Base-by-base conservation (phyloP, 2,329 filamentous ascomycete species). In the Venturia nashicola region DNA sequence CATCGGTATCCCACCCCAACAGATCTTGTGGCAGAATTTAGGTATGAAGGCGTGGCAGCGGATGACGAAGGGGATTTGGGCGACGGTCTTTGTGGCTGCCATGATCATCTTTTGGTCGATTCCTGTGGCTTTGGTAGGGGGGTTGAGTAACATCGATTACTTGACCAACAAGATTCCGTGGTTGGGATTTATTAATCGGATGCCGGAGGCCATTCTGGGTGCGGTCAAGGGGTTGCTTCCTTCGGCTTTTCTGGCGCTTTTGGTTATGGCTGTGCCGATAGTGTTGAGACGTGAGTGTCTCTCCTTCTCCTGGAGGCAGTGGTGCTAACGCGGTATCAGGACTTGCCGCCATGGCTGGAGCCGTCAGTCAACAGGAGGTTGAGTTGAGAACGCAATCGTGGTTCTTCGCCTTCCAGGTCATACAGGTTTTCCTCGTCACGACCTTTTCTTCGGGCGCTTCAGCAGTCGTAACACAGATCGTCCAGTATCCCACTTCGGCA, bases 341-440 rank as follows among this genome's bases (percentile, higher is more conserved):
- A 44, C 67, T 46, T 6, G 62, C 62, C 2, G 16, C 11, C 9
- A 34, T 60, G 39, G 40, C 44, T 36, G 62, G 62, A 7, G 54
- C 46, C 14, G 62, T 64, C 14, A 64, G 51, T 16, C n/a, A 20
- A 48, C 87, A 91, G 1, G 83, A 88, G 12, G 86, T 96, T 18
- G 94, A 99, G 74, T 79, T 97, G 9, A 91, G 91, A 65, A 91
- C 90, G 0, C 91, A 97, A 72, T 94, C 92, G 71, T 89, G 86
- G 69, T 97, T 95, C 79, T 99, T 96, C 71, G 85, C 83, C 57
- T 95, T 95, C 77, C 90, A 94, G 74, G 85, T 97, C 54, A 81
- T 97, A 23, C 92, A 97, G 72, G 90, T 96, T 55, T 97, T 97
- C 77, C 77, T 97, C 65, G 85, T 97, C 60, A 86, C 90, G 0